Conservation (phyloP, 2,329 filamentous ascomycete genomes). For the Emericellopsis atlantica region DNA sequence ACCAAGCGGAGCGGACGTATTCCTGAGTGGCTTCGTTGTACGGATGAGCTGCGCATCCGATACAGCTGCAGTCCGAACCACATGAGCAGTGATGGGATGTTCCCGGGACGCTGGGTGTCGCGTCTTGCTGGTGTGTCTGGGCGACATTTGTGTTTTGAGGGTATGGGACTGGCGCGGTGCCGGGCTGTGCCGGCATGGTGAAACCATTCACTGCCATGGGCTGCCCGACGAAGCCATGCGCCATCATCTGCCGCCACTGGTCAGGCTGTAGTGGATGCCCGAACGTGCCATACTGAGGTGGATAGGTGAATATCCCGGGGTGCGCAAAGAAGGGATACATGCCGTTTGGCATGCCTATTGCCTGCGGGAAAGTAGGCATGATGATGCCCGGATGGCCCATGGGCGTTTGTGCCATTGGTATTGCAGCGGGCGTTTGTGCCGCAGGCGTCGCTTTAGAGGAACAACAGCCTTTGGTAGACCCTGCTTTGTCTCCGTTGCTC, state of each 20-base stretch:
- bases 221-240: conserved; percentile 23
- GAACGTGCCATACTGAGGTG: conserved; percentile 40
- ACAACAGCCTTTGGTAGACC: conserved; percentile 13
- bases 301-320: conserved; percentile 37
- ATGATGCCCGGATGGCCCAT: conserved; percentile 10
- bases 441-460: conserved; percentile 13
- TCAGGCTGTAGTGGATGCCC: conserved; percentile 41
- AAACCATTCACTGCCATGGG: conserved; percentile 8
- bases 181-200: conserved; percentile 8
- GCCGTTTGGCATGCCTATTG: conserved; percentile 22
- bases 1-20: conserved; percentile 35
- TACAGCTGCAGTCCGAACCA: conserved; percentile 52
- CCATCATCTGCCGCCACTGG: conserved; percentile 36
- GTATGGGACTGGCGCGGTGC: conserved; percentile 7
- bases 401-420: no score
- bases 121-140: not conserved
- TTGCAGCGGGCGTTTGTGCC: no score
- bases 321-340: conserved; percentile 28
- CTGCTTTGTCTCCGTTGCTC: not conserved
- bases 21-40: conserved; percentile 51
- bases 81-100: conserved; percentile 42
- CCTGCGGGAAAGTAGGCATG: conserved; percentile 21
- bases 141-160: not conserved
- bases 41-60: conserved; percentile 56
- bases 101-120: conserved; percentile 10